Conservation (phyloP, 1,284 basidiomycete genomes). For the Porodaedalea pini region DNA sequence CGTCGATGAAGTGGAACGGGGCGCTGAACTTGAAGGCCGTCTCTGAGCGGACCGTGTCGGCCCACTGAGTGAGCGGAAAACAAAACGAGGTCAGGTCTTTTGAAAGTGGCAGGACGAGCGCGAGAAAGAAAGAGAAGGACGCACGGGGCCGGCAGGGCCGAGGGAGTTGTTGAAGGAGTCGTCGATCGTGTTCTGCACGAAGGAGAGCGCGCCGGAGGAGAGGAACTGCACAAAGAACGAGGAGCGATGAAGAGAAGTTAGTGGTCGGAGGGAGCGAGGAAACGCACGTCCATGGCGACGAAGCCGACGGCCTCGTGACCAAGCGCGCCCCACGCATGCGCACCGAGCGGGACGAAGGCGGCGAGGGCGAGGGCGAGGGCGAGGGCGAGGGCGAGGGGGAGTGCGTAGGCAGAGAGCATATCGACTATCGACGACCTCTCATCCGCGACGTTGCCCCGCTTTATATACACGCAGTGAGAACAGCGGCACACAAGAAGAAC, state of each 20-base stretch:
- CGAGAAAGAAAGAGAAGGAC: slow-evolving; percentile 7
- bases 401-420: neutral
- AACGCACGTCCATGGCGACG: slow-evolving; percentile 16
- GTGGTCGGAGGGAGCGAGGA: neutral
- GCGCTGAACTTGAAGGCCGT: slow-evolving; percentile 41
- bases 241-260: slow-evolving; percentile 32
- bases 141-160: slow-evolving; percentile 43
- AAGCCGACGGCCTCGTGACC: slow-evolving; percentile 42
- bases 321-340: slow-evolving; percentile 39
- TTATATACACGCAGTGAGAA: too few species aligned
- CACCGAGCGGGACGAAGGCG: neutral
- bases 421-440: too few species aligned
- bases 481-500: too few species aligned
- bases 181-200: slow-evolving; percentile 43
- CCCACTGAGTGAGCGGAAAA: slow-evolving; percentile 35
- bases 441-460: too few species aligned
- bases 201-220: slow-evolving; percentile 40
- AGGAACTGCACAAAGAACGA: slow-evolving; percentile 37
- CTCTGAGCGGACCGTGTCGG: slow-evolving; percentile 40
- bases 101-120: neutral
- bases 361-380: neutral
- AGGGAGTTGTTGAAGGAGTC: slow-evolving; percentile 40
- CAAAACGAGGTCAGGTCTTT: neutral
- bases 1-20: slow-evolving; percentile 46
- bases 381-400: neutral